These are phyloP conservation scores for Teunomyces panamensis DNA, from an alignment of 805 yeast genomes.

Conservation along the genomic window DNA sequence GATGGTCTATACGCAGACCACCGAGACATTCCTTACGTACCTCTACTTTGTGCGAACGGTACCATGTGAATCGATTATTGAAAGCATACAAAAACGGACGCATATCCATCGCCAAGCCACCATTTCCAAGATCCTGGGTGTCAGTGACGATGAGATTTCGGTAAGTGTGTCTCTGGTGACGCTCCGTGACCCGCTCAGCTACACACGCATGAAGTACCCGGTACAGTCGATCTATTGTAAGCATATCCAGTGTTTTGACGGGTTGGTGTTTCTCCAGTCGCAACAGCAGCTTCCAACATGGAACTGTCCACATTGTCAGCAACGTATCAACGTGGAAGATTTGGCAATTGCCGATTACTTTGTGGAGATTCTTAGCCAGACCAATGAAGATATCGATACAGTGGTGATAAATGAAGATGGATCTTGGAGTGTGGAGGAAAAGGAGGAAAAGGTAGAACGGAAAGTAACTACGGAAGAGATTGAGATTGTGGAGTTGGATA, in stretches of 20 bases:
- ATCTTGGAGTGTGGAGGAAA: constrained; percentile 51
- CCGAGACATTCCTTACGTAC: constrained; percentile 47
- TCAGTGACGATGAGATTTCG: constrained; percentile 61
- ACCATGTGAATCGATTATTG: constrained; percentile 20
- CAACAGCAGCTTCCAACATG: constrained; percentile 82
- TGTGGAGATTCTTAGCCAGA: constrained; percentile 52
- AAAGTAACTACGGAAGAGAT: constrained; percentile 1
- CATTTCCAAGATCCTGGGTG: constrained; percentile 39
- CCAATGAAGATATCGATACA: constrained; percentile 56
- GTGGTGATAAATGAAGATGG: constrained; percentile 74
- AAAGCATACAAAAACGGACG: constrained; percentile 32
- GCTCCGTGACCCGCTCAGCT: constrained; percentile 77
- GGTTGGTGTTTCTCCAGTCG: constrained; percentile 63
- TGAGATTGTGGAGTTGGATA: background rate
- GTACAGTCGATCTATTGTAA: constrained; percentile 66
- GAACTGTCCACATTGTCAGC: constrained; percentile 83
- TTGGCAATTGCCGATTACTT: constrained; percentile 76
- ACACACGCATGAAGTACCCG: constrained; percentile 67
- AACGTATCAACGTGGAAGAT: constrained; percentile 48
- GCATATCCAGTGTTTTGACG: constrained; percentile 90
- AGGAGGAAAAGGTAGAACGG: constrained; percentile 10
- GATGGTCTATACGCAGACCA: constrained; percentile 58
- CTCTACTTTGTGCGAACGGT: constrained; percentile 54
- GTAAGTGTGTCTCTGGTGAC: constrained; percentile 63
- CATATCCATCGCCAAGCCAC: constrained; percentile 55